These are phyloP conservation scores for Macrophomina tecta DNA, from an alignment of 2,329 filamentous ascomycete species.

Conservation along the genomic window DNA sequence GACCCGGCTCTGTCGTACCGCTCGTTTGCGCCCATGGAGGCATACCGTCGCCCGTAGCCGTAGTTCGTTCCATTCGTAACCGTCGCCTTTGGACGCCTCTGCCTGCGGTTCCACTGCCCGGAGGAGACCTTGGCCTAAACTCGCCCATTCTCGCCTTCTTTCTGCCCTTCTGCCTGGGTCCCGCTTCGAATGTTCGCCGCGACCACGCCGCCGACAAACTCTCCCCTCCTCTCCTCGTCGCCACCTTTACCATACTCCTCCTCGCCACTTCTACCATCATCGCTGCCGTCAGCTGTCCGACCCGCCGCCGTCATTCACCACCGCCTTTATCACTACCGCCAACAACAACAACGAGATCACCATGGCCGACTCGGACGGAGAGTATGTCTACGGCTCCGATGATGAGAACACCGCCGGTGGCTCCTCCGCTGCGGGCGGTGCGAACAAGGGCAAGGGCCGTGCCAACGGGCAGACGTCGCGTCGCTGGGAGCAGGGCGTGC, in stretches of 20 bases:
- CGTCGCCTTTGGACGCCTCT: background rate
- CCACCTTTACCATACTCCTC: background rate
- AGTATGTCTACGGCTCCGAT: conserved; percentile 70
- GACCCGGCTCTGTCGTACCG: conserved; percentile 19
- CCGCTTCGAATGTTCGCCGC: conserved; percentile 23
- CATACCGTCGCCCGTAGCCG: background rate
- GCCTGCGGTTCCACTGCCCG: background rate
- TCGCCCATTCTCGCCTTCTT: background rate
- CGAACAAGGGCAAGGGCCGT: conserved; percentile 32
- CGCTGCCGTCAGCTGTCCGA: background rate
- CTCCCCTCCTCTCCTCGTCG: conserved; percentile 4
- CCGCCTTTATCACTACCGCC: background rate
- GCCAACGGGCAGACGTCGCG: conserved; percentile 17
- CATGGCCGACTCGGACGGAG: conserved; percentile 77
- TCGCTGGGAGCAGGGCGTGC: conserved; percentile 29
- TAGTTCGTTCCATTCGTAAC: background rate
- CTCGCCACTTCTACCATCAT: background rate
- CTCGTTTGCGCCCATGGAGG: conserved; percentile 23
- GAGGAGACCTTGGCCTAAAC: background rate
- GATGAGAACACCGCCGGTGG: conserved; percentile 58
- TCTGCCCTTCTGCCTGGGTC: background rate
- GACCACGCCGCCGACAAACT: conserved; percentile 3
- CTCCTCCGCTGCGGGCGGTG: conserved; percentile 40
- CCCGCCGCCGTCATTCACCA: background rate
- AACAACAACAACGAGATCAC: conserved; percentile 20